phyloP scores from a whole-genome alignment of 495 filamentous ascomycete species.

The Parathielavia hyrcaniae region DNA sequence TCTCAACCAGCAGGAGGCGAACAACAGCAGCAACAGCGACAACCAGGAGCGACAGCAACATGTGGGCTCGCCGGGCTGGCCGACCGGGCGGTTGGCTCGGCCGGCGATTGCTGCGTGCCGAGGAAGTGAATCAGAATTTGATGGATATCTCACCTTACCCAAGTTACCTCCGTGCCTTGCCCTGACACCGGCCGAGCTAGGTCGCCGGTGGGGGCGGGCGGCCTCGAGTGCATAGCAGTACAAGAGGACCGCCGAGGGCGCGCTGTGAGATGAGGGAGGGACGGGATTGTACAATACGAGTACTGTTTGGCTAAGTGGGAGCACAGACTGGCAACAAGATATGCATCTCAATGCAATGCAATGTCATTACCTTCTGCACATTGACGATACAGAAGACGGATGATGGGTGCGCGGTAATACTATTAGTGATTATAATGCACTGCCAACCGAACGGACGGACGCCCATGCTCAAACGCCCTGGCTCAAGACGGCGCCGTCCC shows the following conservation, averaged over 20 bases:
- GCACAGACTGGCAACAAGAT: too few species aligned
- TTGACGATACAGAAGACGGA: background rate
- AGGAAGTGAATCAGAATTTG: background rate
- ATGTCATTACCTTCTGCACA: background rate
- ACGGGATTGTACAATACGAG: too few species aligned
- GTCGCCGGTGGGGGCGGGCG: too few species aligned
- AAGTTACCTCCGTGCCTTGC: too few species aligned
- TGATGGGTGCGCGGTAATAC: background rate
- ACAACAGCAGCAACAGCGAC: background rate
- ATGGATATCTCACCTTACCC: background rate
- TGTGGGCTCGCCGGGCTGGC: constrained; percentile 7
- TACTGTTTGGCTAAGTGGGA: too few species aligned
- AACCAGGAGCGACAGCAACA: background rate
- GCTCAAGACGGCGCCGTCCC: constrained; percentile 3
- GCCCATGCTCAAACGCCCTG: too few species aligned
- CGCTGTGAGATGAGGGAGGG: too few species aligned
- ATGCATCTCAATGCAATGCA: background rate
- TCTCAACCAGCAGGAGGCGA: background rate
- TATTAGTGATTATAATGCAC: constrained; percentile 1
- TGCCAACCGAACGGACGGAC: too few species aligned
- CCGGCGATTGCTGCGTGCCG: constrained; percentile 46
- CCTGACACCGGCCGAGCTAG: too few species aligned
- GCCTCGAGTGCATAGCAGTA: too few species aligned
- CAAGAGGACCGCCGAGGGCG: too few species aligned
- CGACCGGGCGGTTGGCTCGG: constrained; percentile 12